A percentile compares a stretch with the other conserved stretches of the same genome.
Conservation (phyloP, 2,329 filamentous ascomycete species). For the Fusarium newnesense region DNA sequence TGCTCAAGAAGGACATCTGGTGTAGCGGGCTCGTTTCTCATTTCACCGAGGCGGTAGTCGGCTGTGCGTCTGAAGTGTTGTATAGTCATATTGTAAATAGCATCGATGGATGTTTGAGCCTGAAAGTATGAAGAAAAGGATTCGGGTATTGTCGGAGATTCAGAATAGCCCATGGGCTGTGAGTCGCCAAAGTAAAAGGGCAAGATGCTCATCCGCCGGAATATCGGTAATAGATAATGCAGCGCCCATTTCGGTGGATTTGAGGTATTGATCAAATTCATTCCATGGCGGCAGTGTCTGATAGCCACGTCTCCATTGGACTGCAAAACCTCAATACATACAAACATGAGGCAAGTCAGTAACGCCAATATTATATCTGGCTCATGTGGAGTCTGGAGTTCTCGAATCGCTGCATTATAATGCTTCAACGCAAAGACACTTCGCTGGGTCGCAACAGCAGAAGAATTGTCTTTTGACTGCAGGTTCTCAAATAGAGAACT, state of each 20-base stretch:
- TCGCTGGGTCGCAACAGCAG: background rate
- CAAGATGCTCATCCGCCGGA: conserved; percentile 5
- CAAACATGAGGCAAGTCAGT: conserved; percentile 15
- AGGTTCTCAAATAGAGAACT: conserved; percentile 12
- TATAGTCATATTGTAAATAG: conserved; percentile 12
- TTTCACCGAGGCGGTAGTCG: conserved; percentile 3
- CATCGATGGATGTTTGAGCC: conserved; percentile 1
- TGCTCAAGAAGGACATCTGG: conserved; percentile 4
- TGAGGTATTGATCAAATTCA: background rate
- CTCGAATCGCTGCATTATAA: conserved; percentile 12
- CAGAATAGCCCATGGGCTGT: background rate
- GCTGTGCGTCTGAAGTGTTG: conserved; percentile 8
- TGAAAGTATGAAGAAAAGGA: background rate
- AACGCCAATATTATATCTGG: conserved; percentile 7
- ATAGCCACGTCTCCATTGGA: conserved; percentile 20
- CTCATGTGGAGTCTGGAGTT: background rate
- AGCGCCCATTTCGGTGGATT: conserved; percentile 8
- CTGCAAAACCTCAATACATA: conserved; percentile 18
- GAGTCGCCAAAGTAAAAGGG: conserved; percentile 24
- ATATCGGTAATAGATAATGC: conserved; percentile 1
- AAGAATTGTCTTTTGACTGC: background rate
- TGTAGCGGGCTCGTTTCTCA: background rate
- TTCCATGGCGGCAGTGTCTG: conserved; percentile 10
- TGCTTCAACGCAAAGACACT: conserved; percentile 12
- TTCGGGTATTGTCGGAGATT: background rate